Conservation (phyloP, 1,284 basidiomycete genomes). For the Boletellus deceptivus region DNA sequence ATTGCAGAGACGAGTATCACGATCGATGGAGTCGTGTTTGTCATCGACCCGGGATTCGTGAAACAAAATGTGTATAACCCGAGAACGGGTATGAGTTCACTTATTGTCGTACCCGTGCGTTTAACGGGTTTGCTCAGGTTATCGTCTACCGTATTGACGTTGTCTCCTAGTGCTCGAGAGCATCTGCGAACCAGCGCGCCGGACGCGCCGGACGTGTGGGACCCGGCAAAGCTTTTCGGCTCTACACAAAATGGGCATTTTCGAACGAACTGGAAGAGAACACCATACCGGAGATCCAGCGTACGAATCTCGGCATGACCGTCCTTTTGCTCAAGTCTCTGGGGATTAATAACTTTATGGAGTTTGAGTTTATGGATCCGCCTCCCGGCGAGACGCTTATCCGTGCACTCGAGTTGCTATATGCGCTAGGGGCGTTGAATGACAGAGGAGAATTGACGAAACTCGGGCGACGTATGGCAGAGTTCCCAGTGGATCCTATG, state of each 20-base stretch:
- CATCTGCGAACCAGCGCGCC: constrained; percentile 95
- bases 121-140: background rate
- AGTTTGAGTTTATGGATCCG: constrained; percentile 99
- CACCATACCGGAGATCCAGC: constrained; percentile 97
- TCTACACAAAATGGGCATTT: constrained; percentile 97
- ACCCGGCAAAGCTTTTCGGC: constrained; percentile 95
- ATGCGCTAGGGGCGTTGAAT: constrained; percentile 94
- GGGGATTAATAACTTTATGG: constrained; percentile 96
- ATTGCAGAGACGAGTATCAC: constrained; percentile 99
- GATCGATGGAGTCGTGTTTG: constrained; percentile 96
- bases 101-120: constrained; percentile 89
- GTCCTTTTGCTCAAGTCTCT: constrained; percentile 93
- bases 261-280: constrained; percentile 94
- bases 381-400: constrained; percentile 99
- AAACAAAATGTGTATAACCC: constrained; percentile 99
- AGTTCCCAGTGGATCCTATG: constrained; percentile 99
- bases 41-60: constrained; percentile 96
- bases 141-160: constrained; percentile 10
- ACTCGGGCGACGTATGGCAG: constrained; percentile 95
- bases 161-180: constrained; percentile 78
- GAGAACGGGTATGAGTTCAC: constrained; percentile 92
- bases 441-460: constrained; percentile 96
- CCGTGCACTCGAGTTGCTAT: constrained; percentile 89
- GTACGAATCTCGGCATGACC: constrained; percentile 96
- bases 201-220: constrained; percentile 97